These are phyloP conservation scores for Phylloporus sp. DNA, from an alignment of 768 basidiomycete genomes.

Conservation along the genomic window DNA sequence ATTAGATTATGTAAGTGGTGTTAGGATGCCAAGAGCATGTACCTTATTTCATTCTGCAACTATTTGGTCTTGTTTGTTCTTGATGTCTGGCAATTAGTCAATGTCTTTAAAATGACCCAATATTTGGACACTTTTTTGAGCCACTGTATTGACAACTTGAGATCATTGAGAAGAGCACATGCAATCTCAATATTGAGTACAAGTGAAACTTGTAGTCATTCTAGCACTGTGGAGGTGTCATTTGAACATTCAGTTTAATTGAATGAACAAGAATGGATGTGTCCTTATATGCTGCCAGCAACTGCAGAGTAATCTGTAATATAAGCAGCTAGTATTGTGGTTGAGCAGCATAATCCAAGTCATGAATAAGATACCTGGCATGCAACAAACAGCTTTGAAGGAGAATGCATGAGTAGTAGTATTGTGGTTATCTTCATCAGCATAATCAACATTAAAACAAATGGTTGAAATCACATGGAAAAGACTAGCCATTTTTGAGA, in stretches of 20 bases:
- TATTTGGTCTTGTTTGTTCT: too few species aligned
- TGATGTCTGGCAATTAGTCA: too few species aligned
- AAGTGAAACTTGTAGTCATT: slow-evolving; percentile 53
- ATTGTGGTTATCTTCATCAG: slow-evolving; percentile 98
- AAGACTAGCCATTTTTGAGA: slow-evolving; percentile 97
- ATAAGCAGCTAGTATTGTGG: slow-evolving; percentile 50
- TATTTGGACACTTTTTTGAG: too few species aligned
- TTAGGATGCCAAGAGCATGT: too few species aligned
- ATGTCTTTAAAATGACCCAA: too few species aligned
- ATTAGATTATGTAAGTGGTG: too few species aligned
- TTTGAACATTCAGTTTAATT: slow-evolving; percentile 13
- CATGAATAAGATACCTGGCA: too few species aligned
- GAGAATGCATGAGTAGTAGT: slow-evolving; percentile 99
- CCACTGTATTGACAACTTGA: slow-evolving; percentile 23
- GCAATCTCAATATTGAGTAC: slow-evolving; percentile 56
- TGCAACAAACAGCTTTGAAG: too few species aligned
- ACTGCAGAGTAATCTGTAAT: slow-evolving; percentile 51
- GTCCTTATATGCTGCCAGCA: slow-evolving; percentile 38
- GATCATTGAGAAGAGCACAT: slow-evolving; percentile 44
- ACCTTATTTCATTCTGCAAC: too few species aligned
- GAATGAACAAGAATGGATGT: slow-evolving; percentile 28
- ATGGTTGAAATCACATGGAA: slow-evolving; percentile 99
- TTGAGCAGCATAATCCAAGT: slow-evolving; percentile 2
- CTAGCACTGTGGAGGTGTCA: slow-evolving; percentile 36
- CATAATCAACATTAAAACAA: slow-evolving; percentile 99